Base-by-base conservation (phyloP, 768 basidiomycete genomes). In the Cystobasidium tubakii region DNA sequence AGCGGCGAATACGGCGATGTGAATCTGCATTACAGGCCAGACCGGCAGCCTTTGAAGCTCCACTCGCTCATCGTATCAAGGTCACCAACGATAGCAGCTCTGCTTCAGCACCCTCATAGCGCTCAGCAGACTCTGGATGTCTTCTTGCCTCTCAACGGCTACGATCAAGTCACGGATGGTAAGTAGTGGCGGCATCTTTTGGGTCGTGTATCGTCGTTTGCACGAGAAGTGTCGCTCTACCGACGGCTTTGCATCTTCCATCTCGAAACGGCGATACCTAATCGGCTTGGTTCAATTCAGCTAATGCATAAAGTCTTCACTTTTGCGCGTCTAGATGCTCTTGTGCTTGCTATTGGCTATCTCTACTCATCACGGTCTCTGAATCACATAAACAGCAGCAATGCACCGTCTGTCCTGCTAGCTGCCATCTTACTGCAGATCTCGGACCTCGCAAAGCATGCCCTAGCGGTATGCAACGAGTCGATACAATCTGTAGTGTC, bases 161-260 rank as follows among this genome's bases (percentile, higher is more conserved):
- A 60, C 29, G 69, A 71, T n/a, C 34, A 75, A 53, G 70, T 75
- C 33, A 42, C 71, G 27, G 66, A 75, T n/a, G 71, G 74, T 75
- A 42, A n/a, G 69, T 69, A 44, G 6, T 36, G 39, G 39, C 39
- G 39, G 39, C 15, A 39, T 39, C 6, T 39, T 15, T 39, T 15
- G 39, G 7, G 15, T 39, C 39, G 6, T 39, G 39, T 39, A 15
- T 15, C 39, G n/a, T n/a, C n/a, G n/a, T n/a, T n/a, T n/a, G n/a
- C n/a, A n/a, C n/a, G n/a, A n/a, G n/a, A n/a, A n/a, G n/a, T n/a
- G n/a, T n/a, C n/a, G n/a, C n/a, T n/a, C n/a, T n/a, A n/a, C n/a
- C n/a, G n/a, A n/a, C n/a, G n/a, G n/a, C n/a, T n/a, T n/a, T n/a
- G n/a, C n/a, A n/a, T n/a, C n/a, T n/a, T n/a, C n/a, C n/a, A n/a